Percentiles rank a stretch among this genome's conserved stretches.
phyloP scores from a whole-genome alignment of 2,329 filamentous ascomycete genomes.

The Trichoderma koningiopsis region DNA sequence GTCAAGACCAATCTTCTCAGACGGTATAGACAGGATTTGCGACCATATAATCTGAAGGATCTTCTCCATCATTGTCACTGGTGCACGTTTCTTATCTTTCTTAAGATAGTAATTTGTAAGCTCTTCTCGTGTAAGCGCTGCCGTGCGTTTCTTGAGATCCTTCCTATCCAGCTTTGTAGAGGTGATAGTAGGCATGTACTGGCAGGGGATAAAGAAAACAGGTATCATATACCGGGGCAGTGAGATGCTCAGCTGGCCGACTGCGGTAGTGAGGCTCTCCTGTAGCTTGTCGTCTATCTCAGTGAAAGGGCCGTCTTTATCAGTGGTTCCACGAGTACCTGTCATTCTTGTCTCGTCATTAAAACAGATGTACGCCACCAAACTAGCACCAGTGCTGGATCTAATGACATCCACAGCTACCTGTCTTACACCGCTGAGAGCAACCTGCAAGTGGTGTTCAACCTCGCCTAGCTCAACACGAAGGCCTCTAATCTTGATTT shows the following conservation, averaged over 20 bases:
- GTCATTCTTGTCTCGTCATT: constrained; percentile 13
- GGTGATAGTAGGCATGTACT: constrained; percentile 29
- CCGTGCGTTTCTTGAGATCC: neutral
- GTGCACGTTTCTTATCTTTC: constrained; percentile 7
- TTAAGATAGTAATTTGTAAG: constrained; percentile 19
- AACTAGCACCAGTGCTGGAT: neutral
- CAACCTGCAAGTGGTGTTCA: constrained; percentile 21
- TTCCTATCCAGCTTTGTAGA: constrained; percentile 30
- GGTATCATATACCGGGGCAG: constrained; percentile 32
- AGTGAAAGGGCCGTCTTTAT: constrained; percentile 24
- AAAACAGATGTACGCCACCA: constrained; percentile 24
- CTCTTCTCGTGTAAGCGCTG: neutral
- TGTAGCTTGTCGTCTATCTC: constrained; percentile 19
- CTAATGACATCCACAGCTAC: constrained; percentile 21
- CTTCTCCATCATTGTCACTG: constrained; percentile 10
- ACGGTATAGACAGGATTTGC: constrained; percentile 19
- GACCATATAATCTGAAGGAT: constrained; percentile 28
- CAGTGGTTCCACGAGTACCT: neutral
- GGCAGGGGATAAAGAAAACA: constrained; percentile 29
- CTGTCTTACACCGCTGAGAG: neutral
- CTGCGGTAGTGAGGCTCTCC: constrained; percentile 27
- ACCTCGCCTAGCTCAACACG: constrained; percentile 26
- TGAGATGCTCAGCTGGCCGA: constrained; percentile 20
- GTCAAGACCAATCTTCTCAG: constrained; percentile 26
- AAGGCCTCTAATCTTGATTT: constrained; percentile 21